These are phyloP conservation scores for Tuber magnatum DNA, from an alignment of 495 filamentous ascomycete species.

Conservation along the genomic window DNA sequence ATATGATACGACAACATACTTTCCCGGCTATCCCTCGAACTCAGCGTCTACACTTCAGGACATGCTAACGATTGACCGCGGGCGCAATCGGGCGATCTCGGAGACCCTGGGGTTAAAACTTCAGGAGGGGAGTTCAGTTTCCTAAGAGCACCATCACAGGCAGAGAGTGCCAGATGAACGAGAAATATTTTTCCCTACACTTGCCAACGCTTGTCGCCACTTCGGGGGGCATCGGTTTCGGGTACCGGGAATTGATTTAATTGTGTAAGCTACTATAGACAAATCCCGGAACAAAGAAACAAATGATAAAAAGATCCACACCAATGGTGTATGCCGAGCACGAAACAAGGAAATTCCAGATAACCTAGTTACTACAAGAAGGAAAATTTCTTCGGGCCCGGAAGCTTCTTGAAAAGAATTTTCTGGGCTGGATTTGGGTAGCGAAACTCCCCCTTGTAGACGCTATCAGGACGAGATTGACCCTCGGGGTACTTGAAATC, in stretches of 20 bases:
- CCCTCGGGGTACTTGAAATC: slow-evolving; percentile 47
- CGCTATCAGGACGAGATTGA: slow-evolving; percentile 41
- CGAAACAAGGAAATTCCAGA: not conserved
- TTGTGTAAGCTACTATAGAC: not conserved
- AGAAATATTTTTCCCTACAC: too few species aligned
- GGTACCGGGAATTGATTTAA: not conserved
- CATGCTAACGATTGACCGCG: too few species aligned
- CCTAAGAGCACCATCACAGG: too few species aligned
- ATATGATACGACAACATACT: slow-evolving; percentile 68
- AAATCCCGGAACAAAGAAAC: not conserved
- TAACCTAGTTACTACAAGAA: slow-evolving; percentile 9
- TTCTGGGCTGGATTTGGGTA: slow-evolving; percentile 39
- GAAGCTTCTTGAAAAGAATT: slow-evolving; percentile 40
- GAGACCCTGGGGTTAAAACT: too few species aligned
- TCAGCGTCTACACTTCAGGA: slow-evolving; percentile 73
- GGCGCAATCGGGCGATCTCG: too few species aligned
- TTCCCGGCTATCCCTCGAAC: slow-evolving; percentile 72
- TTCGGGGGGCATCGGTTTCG: too few species aligned
- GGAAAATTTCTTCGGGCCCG: slow-evolving; percentile 8
- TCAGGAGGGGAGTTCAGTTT: too few species aligned
- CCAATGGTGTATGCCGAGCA: not conserved
- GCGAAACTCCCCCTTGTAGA: slow-evolving; percentile 43
- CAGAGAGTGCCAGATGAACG: too few species aligned
- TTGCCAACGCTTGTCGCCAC: too few species aligned
- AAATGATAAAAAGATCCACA: not conserved